These are phyloP conservation scores for Pouteria campechiana DNA, from an alignment of 179 eudicot species.

Conservation along the genomic window DNA sequence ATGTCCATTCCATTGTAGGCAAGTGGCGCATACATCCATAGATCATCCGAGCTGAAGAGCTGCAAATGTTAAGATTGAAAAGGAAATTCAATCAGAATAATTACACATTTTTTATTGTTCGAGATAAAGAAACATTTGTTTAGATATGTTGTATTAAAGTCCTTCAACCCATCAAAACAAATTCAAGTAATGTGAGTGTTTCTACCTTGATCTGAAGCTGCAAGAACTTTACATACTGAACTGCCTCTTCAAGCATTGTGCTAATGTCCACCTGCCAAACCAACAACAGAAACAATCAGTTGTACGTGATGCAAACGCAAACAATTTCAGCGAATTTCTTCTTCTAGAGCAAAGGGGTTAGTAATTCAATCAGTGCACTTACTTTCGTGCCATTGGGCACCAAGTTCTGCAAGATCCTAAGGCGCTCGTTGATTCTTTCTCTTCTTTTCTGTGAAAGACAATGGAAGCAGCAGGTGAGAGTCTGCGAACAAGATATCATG, in stretches of 20 bases:
- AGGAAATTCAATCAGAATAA: not conserved
- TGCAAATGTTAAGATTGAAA: slow-evolving; percentile 12
- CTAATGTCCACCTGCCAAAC: slow-evolving; percentile 70
- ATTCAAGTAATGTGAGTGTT: not conserved
- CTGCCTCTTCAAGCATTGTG: slow-evolving; percentile 90
- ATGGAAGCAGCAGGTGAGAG: not conserved
- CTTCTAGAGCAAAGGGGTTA: not conserved
- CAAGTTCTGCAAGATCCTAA: slow-evolving; percentile 54
- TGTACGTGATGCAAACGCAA: too few relatives aligned
- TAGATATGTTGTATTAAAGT: too few relatives aligned
- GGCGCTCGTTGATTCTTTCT: slow-evolving; percentile 72
- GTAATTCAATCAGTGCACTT: not conserved
- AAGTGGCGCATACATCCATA: slow-evolving; percentile 92
- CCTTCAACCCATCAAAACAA: too few relatives aligned
- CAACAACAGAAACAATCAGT: too few relatives aligned
- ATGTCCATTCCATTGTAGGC: slow-evolving; percentile 85
- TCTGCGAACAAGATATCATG: too few relatives aligned
- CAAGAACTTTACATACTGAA: slow-evolving; percentile 70
- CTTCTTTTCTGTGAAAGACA: slow-evolving; percentile 41
- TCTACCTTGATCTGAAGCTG: slow-evolving; percentile 80
- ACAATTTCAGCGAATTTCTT: not conserved
- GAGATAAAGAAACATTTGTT: too few relatives aligned
- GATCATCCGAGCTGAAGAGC: slow-evolving; percentile 77
- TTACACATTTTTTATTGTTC: not conserved
- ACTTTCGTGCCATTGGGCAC: slow-evolving; percentile 82